Base-by-base conservation (phyloP, 2,329 filamentous ascomycete species). In the Didymella keratinophila region DNA sequence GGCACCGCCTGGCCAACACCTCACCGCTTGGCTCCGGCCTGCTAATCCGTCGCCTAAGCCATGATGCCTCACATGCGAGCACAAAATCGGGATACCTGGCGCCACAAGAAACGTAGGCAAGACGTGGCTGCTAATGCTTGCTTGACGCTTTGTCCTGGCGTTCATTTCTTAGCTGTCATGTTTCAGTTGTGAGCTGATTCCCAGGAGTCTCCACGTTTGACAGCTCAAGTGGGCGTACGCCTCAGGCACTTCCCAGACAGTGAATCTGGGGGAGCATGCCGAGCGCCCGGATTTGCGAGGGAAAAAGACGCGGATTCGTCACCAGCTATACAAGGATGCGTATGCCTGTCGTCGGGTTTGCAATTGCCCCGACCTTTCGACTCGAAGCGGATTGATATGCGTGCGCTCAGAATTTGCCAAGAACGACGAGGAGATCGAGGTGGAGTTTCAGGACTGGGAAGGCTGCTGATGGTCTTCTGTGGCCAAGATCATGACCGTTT, bases 171-270 rank as follows among this genome's bases (percentile, higher is more conserved):
- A 18, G 28, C 21, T 27, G 20, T 42, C 7, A 21, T 9, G 57
- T 67, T 60, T 64, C 56, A 55, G 21, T 52, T 28, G 37, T 67
- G 60, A 53, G 27, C 60, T 67, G 60, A 67, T 58, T 56, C 41
- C 46, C 14, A 60, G 52, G 57, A 60, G 56, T 23, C 47, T 42
- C 37, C 36, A 48, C 21, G 52, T 60, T 60, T 52, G 57, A 41
- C 41, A 30, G 45, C 55, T 62, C 25, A 47, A 52, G 47, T 50
- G 42, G 49, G 56, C 54, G 50, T 62, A 51, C 58, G 52, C 36
- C 46, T 55, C 46, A 54, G 43, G 52, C 55, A 49, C 20, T 21
- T 14, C 37, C 23, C 37, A 50, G 39, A 36, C 37, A 14, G 11
- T 46, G 11, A 41, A 53, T 59, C 60, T 54, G 55, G 57, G 55